These are phyloP conservation scores for Eutrema heterophyllum DNA, from an alignment of 345 rosid species.

Conservation along the genomic window DNA sequence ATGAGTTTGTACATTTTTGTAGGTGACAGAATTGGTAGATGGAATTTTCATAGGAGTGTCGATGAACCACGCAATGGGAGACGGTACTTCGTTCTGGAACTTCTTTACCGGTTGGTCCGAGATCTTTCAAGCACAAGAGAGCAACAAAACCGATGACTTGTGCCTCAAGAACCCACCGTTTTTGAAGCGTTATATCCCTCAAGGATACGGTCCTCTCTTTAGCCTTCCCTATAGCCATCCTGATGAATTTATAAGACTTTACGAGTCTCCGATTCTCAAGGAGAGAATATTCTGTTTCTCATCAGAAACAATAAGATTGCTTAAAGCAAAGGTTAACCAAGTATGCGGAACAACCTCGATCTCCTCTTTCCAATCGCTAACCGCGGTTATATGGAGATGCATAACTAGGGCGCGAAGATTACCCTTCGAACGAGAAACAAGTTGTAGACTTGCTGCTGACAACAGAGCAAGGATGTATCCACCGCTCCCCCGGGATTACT, in stretches of 20 bases:
- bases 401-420: constrained; percentile 44
- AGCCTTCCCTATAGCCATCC: constrained; percentile 46
- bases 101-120: constrained; percentile 65
- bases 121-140: constrained; percentile 45
- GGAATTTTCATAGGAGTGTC: constrained; percentile 70
- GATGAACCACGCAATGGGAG: constrained; percentile 55
- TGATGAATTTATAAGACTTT: constrained; percentile 41
- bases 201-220: constrained; percentile 38
- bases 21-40: constrained; percentile 62
- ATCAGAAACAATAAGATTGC: constrained; percentile 39
- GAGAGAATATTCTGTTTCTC: constrained; percentile 70
- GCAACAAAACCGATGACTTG: background rate
- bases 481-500: constrained; percentile 42
- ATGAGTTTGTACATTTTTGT: constrained; percentile 43
- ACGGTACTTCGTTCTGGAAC: constrained; percentile 68
- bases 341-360: constrained; percentile 42
- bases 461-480: constrained; percentile 57
- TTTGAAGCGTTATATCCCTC: constrained; percentile 51
- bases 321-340: constrained; percentile 52
- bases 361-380: constrained; percentile 68
- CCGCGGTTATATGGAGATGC: constrained; percentile 61
- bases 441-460: constrained; percentile 47
- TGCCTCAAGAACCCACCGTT: constrained; percentile 45
- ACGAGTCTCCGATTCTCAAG: constrained; percentile 40
- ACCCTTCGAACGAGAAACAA: constrained; percentile 34